These are phyloP conservation scores for Backusella mclennaniae DNA, from an alignment of 192 early-diverging fungal species.

Conservation along the genomic window DNA sequence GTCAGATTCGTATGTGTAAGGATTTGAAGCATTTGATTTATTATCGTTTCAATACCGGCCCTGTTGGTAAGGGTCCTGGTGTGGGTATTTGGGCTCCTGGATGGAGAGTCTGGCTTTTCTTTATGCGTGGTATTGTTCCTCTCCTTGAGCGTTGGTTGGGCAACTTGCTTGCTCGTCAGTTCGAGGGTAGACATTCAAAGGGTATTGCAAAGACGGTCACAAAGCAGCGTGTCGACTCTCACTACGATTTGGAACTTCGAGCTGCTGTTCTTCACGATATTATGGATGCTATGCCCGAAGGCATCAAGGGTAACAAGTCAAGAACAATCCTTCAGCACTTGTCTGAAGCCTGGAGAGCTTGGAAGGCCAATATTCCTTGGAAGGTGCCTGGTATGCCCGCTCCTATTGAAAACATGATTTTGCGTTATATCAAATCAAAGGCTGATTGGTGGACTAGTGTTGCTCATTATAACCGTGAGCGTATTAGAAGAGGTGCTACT, in stretches of 20 bases:
- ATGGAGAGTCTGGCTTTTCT: constrained; percentile 99
- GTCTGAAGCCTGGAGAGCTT: constrained; percentile 89
- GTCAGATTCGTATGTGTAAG: constrained; percentile 88
- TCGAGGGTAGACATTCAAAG: constrained; percentile 96
- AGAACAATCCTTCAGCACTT: constrained; percentile 95
- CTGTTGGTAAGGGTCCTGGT: constrained; percentile 98
- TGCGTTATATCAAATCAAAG: constrained; percentile 98
- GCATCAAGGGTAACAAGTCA: constrained; percentile 95
- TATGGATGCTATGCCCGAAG: constrained; percentile 99
- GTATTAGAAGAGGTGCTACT: constrained; percentile 96
- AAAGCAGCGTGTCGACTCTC: constrained; percentile 98
- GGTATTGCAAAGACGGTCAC: constrained; percentile 98
- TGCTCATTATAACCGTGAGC: constrained; percentile 98
- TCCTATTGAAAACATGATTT: constrained; percentile 98
- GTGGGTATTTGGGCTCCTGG: constrained; percentile 99
- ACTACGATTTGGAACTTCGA: constrained; percentile 96
- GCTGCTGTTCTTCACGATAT: constrained; percentile 99
- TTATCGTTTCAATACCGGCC: constrained; percentile 89
- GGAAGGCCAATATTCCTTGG: constrained; percentile 99
- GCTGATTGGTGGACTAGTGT: constrained; percentile 99
- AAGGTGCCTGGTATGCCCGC: constrained; percentile 97
- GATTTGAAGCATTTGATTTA: constrained; percentile 47
- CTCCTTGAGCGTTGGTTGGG: constrained; percentile 98
- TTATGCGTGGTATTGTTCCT: constrained; percentile 97
- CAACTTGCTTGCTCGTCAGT: constrained; percentile 97